These are phyloP conservation scores for Debaryomyces hansenii DNA, from an alignment of 805 yeast species.

Conservation along the genomic window DNA sequence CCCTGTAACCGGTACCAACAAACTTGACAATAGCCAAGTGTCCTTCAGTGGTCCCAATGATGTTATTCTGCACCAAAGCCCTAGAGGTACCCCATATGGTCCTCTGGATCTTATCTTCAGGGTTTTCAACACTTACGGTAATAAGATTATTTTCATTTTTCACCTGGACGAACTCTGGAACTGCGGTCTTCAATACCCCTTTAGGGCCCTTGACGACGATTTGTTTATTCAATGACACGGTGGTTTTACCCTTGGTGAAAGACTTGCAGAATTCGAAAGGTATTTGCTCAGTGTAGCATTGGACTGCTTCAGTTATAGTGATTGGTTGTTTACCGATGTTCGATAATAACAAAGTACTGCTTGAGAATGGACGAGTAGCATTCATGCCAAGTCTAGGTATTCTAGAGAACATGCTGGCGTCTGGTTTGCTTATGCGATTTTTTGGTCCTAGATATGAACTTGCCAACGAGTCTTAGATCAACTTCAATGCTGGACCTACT, in stretches of 20 bases:
- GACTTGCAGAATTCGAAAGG: conserved; percentile 54
- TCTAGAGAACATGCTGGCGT: conserved; percentile 4
- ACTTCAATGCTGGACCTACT: no score
- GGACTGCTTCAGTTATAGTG: conserved; percentile 61
- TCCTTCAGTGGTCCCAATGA: conserved; percentile 90
- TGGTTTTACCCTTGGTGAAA: conserved; percentile 66
- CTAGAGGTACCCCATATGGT: conserved; percentile 96
- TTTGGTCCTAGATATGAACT: no score
- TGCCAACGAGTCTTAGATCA: no score
- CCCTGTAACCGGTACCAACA: conserved; percentile 97
- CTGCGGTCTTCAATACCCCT: conserved; percentile 61
- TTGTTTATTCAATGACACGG: conserved; percentile 55
- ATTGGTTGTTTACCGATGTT: conserved; percentile 84
- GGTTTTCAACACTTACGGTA: conserved; percentile 56
- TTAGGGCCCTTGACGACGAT: conserved; percentile 73
- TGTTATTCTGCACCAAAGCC: conserved; percentile 70
- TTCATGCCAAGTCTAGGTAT: conserved; percentile 1
- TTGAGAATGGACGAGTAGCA: conserved; percentile 14
- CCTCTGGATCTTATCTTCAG: conserved; percentile 63
- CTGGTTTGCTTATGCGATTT: background rate
- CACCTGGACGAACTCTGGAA: conserved; percentile 71
- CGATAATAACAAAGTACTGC: conserved; percentile 33
- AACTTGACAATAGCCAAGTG: conserved; percentile 83
- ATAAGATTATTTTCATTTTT: conserved; percentile 40
- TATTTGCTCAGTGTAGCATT: conserved; percentile 46